Base-by-base conservation (phyloP, 2,329 filamentous ascomycete species). In the Aspergillus fumigatiaffinis region DNA sequence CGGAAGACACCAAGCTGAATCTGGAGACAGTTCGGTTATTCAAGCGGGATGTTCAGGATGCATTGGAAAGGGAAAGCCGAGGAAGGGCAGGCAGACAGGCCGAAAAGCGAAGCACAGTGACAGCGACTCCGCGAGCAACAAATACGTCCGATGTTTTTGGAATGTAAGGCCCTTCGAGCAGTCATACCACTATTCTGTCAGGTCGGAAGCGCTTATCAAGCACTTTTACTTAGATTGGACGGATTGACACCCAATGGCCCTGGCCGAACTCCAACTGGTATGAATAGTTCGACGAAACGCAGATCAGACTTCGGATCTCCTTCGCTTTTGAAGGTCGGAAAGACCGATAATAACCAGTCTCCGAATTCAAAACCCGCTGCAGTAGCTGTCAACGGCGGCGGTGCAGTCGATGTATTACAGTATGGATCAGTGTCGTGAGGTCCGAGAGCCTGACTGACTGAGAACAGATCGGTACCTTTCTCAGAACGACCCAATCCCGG, bases 1-100 rank as follows among this genome's bases (percentile, higher is more conserved):
- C 85, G 50, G 91, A 95, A 56, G 89, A 91, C 56, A 87, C 87
- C 60, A 87, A 82, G 58, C 77, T 90, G 60, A 85, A 88, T 50
- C 80, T 95, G 46, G 84, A 88, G 41, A 88, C 84, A 0, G 84
- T 90, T 49, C 84, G 88, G 47, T 85, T 86, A 55, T 89, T 99
- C 71, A 96, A 96, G 74, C 89, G 91, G 70, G 88, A 90, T 68
- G 82, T 97, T 7, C 91, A 93, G 69, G 92, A 97, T 67, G 82
- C 84, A 41, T 78, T 97, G 53, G 92, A 96, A 72, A 85, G 90
- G 61, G 89, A 87, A 67, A 88, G 83, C 62, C 83, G 90, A 59
- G 84, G 84, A 28, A 89, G 88, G 68, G 60, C 68, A n/a, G 63
- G 67, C 63, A 84, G 85, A 68, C 80, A 83, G 50, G 81, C 87